Conservation (phyloP, 345 rosid genomes). For the Rubroshorea leprosula region DNA sequence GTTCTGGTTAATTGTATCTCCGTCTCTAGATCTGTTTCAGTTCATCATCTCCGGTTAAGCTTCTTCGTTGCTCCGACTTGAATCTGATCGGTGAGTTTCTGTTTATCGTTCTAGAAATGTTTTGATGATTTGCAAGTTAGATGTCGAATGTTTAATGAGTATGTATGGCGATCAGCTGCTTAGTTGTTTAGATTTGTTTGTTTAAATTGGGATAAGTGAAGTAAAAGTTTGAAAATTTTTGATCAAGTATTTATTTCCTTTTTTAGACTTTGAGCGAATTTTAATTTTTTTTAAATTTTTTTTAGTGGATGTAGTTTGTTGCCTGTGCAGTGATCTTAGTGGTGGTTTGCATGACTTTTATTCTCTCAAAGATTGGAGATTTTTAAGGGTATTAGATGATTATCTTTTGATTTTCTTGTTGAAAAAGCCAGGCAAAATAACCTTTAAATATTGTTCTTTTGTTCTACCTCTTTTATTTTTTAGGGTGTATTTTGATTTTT, state of each 20-base stretch:
- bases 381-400: not conserved
- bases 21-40: constrained; percentile 8
- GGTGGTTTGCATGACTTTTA: not conserved
- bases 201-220: too few relatives aligned
- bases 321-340: not conserved
- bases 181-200: too few relatives aligned
- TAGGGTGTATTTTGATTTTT: not conserved
- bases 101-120: not conserved
- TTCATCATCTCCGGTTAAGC: not conserved
- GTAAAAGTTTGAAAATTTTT: too few relatives aligned
- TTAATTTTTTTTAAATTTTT: too few relatives aligned
- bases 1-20: not conserved
- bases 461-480: too few relatives aligned
- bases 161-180: not conserved
- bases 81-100: constrained; percentile 1
- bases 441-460: not conserved
- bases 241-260: too few relatives aligned
- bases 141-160: not conserved
- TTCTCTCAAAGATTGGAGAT: not conserved
- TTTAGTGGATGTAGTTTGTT: too few relatives aligned
- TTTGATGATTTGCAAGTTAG: not conserved
- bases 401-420: not conserved
- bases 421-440: not conserved
- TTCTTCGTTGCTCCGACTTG: not conserved
- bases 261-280: too few relatives aligned